phyloP scores from a whole-genome alignment of 495 filamentous ascomycete genomes.

The Penicillium cinerascens region DNA sequence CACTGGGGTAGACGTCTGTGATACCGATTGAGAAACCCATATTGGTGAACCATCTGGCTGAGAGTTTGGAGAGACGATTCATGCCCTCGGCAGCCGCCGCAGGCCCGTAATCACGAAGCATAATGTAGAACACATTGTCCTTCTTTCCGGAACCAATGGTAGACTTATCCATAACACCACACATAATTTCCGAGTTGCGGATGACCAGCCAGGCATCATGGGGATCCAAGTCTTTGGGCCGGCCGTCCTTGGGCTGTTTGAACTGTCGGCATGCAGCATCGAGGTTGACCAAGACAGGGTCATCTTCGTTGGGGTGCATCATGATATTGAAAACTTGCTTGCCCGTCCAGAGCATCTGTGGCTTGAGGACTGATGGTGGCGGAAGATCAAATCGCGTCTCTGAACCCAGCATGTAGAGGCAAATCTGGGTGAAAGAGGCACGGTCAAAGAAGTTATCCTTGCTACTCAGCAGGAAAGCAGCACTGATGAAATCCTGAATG shows the following conservation, averaged over 20 bases:
- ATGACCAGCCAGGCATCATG: conserved; percentile 89
- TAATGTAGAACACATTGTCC: conserved; percentile 94
- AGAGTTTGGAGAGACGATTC: conserved; percentile 90
- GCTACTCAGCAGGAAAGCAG: conserved; percentile 83
- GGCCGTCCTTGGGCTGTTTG: conserved; percentile 50
- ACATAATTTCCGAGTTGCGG: conserved; percentile 97
- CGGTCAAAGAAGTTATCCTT: conserved; percentile 93
- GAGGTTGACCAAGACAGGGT: conserved; percentile 80
- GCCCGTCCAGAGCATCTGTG: conserved; percentile 88
- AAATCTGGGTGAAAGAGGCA: conserved; percentile 79
- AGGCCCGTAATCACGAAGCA: conserved; percentile 89
- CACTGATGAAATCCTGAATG: conserved; percentile 98
- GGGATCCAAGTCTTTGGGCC: conserved; percentile 66
- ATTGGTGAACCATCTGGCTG: conserved; percentile 81
- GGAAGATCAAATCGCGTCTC: conserved; percentile 79
- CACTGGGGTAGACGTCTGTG: conserved; percentile 82
- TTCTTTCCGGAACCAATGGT: conserved; percentile 96
- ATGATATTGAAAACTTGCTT: conserved; percentile 96
- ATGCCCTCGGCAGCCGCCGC: conserved; percentile 85
- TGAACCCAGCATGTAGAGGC: conserved; percentile 89
- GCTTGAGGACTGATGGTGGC: conserved; percentile 79
- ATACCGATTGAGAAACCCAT: conserved; percentile 97
- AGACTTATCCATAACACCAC: conserved; percentile 95
- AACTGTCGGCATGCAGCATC: conserved; percentile 89
- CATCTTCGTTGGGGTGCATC: conserved; percentile 83